Base-by-base conservation (phyloP, 345 rosid genomes). In the Geranium brycei region DNA sequence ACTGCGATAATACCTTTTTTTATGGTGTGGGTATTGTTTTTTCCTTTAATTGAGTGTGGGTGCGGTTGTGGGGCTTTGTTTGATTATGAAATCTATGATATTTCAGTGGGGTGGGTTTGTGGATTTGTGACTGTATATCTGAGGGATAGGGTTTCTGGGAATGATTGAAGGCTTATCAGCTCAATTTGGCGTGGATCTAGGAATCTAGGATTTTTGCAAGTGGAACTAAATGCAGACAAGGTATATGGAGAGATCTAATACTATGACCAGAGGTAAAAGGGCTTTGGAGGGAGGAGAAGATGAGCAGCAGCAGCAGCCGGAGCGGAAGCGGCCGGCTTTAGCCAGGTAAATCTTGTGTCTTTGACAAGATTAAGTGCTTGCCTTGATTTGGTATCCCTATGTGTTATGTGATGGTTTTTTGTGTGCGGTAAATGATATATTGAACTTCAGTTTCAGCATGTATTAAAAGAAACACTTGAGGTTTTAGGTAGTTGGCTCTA, bases 211-310 rank as follows among this genome's bases (percentile, higher is more conserved):
- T 57, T 70, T 71, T 13, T 14, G 47, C 23, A 31, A 64, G 65
- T 31, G 64, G 68, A 70, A 65, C 68, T 69, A 77, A 67, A 83
- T 80, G 76, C 84, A 76, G n/a, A 76, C 88, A 7, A 81, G 86
- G 78, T 84, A 77, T 19, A 76, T 79, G 81, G 84, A 80, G 70
- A 77, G 88, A 64, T 77, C 79, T 51, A 79, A 80, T 64, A 78
- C 86, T 66, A 81, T 84, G 81, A 75, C 75, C 64, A 74, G 89
- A 74, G 84, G 86, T 30, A 84, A 84, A 65, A 76, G 89, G 72
- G 68, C 72, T 66, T 68, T 77, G 62, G 86, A 78, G 62, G 78
- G 68, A 35, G 69, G 64, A 14, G 86, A 77, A 5, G 88, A 76
- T 23, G 28, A 23, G 28, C 28, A 23, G 28, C 28, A 23, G 12